Base-by-base conservation (phyloP, 192 early-diverging fungal genomes). In the Coemansia sp. region DNA sequence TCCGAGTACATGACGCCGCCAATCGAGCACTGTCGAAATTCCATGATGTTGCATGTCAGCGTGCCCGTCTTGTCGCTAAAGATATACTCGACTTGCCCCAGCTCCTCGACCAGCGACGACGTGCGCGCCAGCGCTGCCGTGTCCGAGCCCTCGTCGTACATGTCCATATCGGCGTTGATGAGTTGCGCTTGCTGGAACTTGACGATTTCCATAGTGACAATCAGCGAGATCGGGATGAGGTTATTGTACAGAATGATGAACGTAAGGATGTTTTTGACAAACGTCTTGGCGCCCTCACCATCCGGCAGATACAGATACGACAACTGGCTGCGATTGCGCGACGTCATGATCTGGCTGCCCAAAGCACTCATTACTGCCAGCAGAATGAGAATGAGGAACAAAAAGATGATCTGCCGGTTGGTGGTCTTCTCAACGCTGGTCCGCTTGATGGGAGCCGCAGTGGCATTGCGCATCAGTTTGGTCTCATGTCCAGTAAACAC, bases 41-140 rank as follows among this genome's bases (percentile, higher is more conserved):
- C 92, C 97, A 99, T 99, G 9, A 95, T 88, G 71, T 99, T 99
- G 69, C 93, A 91, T 0, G 97, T 99, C 42, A 99, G 76, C 2
- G 97, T 99, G 8, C 97, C 96, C 2, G 97, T 99, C 64, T 99
- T 99, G 83, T 99, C 97, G 31, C 92, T 93, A 69, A 99, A 98
- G 17, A 98, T 88, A 77, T 98, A 98, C 75, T 96, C 92, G 36
- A 99, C 93, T 74, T 96, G 93, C 11, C 95, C 95, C 5, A 98
- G 77, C 75, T 98, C 95, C 65, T 98, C 94, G 31, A 92, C 89
- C 31, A 94, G 84, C 95, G 94, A 97, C 31, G 90, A 87, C 36
- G 89, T 87, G 6, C 94, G 91, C 13, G 90, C 83, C 94, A 95
- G 5, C 91, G 87, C 39, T 87, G 84, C 89, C 75, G 68, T 93